phyloP scores from a whole-genome alignment of 1,139 yeast species.

The Suhomyces bribrorum region DNA sequence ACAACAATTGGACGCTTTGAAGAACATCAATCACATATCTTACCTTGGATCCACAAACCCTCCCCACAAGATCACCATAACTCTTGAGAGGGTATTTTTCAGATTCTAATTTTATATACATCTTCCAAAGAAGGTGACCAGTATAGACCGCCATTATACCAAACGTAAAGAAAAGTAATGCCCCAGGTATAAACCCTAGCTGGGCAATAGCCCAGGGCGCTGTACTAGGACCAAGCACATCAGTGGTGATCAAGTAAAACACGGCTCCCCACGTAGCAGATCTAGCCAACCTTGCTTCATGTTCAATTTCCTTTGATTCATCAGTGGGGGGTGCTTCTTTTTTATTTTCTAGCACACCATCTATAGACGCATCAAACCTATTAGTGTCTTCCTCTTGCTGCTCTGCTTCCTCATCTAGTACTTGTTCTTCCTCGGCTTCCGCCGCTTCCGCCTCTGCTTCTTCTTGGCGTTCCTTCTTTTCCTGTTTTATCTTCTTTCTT shows the following conservation, averaged over 20 bases:
- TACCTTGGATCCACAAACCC: slow-evolving; percentile 3
- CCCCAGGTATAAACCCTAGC: slow-evolving; percentile 4
- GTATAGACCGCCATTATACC: slow-evolving; percentile 4
- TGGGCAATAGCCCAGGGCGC: slow-evolving; percentile 4
- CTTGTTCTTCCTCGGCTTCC: not conserved
- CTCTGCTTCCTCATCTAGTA: not conserved
- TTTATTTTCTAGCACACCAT: not conserved
- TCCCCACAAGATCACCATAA: slow-evolving; percentile 5
- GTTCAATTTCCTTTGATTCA: not conserved
- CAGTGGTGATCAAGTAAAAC: slow-evolving; percentile 5
- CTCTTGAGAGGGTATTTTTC: slow-evolving; percentile 3
- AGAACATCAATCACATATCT: slow-evolving; percentile 4
- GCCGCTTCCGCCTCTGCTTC: not conserved
- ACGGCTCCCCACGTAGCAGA: slow-evolving; percentile 5
- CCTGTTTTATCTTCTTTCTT: not conserved
- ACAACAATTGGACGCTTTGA: slow-evolving; percentile 4
- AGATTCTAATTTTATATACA: slow-evolving; percentile 3
- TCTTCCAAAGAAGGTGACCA: slow-evolving; percentile 2
- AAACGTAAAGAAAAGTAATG: slow-evolving; percentile 2
- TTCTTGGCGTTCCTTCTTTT: not conserved
- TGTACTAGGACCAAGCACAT: slow-evolving; percentile 5
- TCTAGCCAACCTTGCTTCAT: slow-evolving; percentile 1
- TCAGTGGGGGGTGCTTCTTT: not conserved
- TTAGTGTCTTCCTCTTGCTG: not conserved
- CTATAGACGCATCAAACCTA: not conserved